A percentile compares a stretch with the other conserved stretches of the same genome.
phyloP scores from a whole-genome alignment of 495 filamentous ascomycete species.

The Neurospora sp. region DNA sequence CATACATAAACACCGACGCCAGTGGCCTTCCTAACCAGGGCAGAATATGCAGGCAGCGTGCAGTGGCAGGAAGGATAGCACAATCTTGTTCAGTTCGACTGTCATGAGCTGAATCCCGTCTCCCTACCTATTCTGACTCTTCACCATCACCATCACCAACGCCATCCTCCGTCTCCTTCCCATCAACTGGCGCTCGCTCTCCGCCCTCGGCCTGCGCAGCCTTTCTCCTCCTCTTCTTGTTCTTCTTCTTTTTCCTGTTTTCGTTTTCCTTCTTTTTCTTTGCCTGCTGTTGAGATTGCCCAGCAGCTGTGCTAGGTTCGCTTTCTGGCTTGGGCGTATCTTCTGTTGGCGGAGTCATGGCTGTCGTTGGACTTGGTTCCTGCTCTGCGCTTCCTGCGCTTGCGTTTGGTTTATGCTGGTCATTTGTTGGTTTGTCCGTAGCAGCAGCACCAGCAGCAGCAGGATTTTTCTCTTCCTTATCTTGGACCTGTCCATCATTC shows the following conservation, averaged over 20 bases:
- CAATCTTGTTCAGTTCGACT: background rate
- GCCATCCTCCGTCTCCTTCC: background rate
- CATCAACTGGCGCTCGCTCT: background rate
- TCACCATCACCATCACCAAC: background rate
- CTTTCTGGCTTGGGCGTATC: background rate
- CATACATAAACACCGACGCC: background rate
- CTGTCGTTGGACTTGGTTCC: conserved; percentile 4
- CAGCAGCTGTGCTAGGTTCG: background rate
- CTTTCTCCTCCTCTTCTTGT: conserved; percentile 1
- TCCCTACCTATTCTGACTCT: background rate
- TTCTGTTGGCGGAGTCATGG: conserved; percentile 9
- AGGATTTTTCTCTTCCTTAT: background rate
- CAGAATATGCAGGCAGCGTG: background rate
- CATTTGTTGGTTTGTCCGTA: background rate
- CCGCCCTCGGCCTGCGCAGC: background rate
- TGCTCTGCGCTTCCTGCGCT: background rate
- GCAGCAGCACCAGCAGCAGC: background rate
- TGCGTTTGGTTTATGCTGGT: background rate
- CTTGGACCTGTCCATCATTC: background rate
- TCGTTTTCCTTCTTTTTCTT: conserved; percentile 46
- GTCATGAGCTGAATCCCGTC: background rate
- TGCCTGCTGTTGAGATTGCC: conserved; percentile 10
- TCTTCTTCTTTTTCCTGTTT: conserved; percentile 26
- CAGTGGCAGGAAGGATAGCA: background rate
- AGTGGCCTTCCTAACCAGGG: background rate